Conservation (phyloP, 1,284 basidiomycete genomes). For the Farysia itapuensis region DNA sequence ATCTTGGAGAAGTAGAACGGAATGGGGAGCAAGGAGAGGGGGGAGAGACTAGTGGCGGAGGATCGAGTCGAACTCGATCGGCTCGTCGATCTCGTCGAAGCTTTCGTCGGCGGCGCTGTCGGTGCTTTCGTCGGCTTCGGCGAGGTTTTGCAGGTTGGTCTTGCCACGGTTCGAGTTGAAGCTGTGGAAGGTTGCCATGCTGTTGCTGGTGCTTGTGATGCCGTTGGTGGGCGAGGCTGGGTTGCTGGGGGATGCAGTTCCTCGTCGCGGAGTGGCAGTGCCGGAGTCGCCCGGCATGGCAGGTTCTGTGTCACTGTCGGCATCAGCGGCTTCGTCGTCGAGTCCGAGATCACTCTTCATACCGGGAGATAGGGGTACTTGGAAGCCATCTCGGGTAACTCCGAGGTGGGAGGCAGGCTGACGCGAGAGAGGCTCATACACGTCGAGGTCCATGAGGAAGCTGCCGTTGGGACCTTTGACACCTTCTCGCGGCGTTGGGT, state of each 20-base stretch:
- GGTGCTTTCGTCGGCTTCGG: conserved; percentile 22
- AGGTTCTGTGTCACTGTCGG: conserved; percentile 34
- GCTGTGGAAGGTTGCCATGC: conserved; percentile 26
- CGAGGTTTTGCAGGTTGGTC: conserved; percentile 18
- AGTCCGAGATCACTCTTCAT: conserved; percentile 19
- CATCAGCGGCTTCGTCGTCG: conserved; percentile 14
- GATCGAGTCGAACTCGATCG: conserved; percentile 35
- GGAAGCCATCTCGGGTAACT: too few species aligned
- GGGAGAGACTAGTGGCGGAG: too few species aligned
- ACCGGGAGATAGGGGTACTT: conserved; percentile 7
- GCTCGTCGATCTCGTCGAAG: conserved; percentile 13
- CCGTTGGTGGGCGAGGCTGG: background rate
- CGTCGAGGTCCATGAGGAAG: conserved; percentile 39
- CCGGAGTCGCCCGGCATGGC: conserved; percentile 1
- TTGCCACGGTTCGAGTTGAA: conserved; percentile 32
- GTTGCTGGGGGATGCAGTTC: background rate
- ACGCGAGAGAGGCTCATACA: conserved; percentile 30
- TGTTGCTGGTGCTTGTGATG: background rate
- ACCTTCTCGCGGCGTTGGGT: background rate
- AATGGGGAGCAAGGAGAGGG: too few species aligned
- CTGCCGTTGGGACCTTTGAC: conserved; percentile 11
- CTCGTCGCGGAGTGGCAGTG: conserved; percentile 1
- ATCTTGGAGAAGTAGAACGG: too few species aligned
- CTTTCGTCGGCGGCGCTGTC: conserved; percentile 12
- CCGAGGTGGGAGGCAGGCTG: conserved; percentile 3